Evolutionary conservation across 2,329 filamentous ascomycete genomes (phyloP).

Genomic region (Verruconis gallopava): DNA sequence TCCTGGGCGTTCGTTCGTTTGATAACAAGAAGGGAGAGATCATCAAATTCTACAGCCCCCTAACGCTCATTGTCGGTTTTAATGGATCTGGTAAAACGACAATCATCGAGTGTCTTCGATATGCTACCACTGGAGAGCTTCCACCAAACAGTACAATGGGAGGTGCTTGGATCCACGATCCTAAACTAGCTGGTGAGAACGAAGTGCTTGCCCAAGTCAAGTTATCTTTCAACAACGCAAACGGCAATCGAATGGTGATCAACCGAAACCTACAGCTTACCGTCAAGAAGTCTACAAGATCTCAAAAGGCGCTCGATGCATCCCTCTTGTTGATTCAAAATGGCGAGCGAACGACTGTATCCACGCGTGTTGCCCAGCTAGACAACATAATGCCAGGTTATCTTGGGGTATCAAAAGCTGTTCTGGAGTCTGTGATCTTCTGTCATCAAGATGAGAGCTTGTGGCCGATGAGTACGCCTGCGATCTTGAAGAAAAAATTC

Average conservation of each 20-base stretch:
- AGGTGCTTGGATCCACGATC: constrained; percentile 92
- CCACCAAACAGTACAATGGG: constrained; percentile 79
- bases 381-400: constrained; percentile 74
- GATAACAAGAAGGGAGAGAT: constrained; percentile 60
- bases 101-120: constrained; percentile 97
- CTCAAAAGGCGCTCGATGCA: constrained; percentile 75
- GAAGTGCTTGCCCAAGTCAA: constrained; percentile 87
- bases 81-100: constrained; percentile 99
- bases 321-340: constrained; percentile 58
- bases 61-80: constrained; percentile 92
- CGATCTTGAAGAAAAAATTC: constrained; percentile 79
- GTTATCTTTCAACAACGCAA: constrained; percentile 69
- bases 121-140: constrained; percentile 87
- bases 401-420: constrained; percentile 77
- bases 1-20: constrained; percentile 77
- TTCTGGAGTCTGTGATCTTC: constrained; percentile 92
- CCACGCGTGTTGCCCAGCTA: constrained; percentile 67
- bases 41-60: constrained; percentile 77
- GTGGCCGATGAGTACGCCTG: constrained; percentile 88
- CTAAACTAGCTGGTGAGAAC: constrained; percentile 79
- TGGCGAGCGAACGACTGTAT: constrained; percentile 67
- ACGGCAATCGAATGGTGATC: constrained; percentile 66
- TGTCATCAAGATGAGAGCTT: constrained; percentile 97
- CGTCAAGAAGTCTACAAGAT: constrained; percentile 65
- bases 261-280: constrained; percentile 76